Conservation (phyloP, 164 flowering plant genomes). For the Stephania japonica region DNA sequence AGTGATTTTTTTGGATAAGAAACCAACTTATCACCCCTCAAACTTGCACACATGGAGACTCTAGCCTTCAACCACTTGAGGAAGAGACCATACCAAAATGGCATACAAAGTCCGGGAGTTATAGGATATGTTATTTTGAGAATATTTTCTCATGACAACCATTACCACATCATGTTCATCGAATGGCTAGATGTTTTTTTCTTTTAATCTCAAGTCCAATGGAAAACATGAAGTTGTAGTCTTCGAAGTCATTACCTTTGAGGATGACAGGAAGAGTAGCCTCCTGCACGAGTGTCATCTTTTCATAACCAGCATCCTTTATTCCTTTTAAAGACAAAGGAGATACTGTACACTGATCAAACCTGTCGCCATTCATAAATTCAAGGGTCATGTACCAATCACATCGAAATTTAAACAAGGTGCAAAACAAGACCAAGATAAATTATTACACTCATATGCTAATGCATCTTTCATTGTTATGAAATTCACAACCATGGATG, state of each 20-base stretch:
- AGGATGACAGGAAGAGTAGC: conserved; percentile 93
- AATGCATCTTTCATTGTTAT: not conserved
- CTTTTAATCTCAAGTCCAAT: not conserved
- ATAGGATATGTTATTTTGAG: not conserved
- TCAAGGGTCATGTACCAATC: conserved; percentile 5
- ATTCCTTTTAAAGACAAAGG: conserved; percentile 76
- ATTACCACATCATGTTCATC: not conserved
- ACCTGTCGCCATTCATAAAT: conserved; percentile 41
- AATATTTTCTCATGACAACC: not conserved
- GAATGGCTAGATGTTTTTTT: not conserved
- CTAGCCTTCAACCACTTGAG: no score
- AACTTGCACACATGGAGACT: no score
- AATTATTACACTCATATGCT: not conserved
- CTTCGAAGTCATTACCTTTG: conserved; percentile 45
- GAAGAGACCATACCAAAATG: no score
- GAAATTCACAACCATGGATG: not conserved
- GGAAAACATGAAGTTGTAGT: not conserved
- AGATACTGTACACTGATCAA: conserved; percentile 78
- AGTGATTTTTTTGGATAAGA: no score
- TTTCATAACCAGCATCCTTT: conserved; percentile 90
- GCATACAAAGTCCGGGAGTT: not conserved
- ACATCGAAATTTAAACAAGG: not conserved
- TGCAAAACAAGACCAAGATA: not conserved
- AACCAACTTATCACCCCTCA: no score
- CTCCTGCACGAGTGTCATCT: conserved; percentile 92